Conservation (phyloP, 2,329 filamentous ascomycete species). For the Fonsecaea multimorphosa region DNA sequence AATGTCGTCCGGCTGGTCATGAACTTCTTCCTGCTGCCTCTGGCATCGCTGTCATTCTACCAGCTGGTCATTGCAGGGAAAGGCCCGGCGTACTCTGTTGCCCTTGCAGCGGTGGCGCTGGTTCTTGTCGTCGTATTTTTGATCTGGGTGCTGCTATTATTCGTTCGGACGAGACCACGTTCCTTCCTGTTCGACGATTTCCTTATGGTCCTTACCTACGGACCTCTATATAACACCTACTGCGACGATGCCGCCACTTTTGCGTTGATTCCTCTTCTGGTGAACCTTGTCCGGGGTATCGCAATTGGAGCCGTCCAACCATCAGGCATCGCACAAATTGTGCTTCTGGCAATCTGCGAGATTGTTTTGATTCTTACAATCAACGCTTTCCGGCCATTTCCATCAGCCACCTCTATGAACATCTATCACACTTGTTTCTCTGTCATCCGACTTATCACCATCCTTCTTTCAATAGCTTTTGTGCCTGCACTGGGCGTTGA, state of each 20-base stretch:
- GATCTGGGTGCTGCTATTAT: slow-evolving; percentile 78
- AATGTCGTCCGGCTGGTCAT: slow-evolving; percentile 85
- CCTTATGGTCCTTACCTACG: slow-evolving; percentile 85
- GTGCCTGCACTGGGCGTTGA: slow-evolving; percentile 79
- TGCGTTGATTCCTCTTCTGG: slow-evolving; percentile 81
- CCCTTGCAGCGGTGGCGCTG: slow-evolving; percentile 75
- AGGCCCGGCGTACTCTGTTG: slow-evolving; percentile 74
- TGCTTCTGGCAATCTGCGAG: slow-evolving; percentile 91
- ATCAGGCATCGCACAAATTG: slow-evolving; percentile 89
- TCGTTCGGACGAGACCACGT: slow-evolving; percentile 79
- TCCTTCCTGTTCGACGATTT: slow-evolving; percentile 92
- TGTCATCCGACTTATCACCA: slow-evolving; percentile 73
- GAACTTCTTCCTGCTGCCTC: slow-evolving; percentile 88
- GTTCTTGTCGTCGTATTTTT: slow-evolving; percentile 74
- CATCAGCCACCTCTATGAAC: slow-evolving; percentile 94
- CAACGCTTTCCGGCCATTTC: slow-evolving; percentile 87
- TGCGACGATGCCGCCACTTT: slow-evolving; percentile 91
- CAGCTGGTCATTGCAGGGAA: slow-evolving; percentile 77
- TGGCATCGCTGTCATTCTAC: slow-evolving; percentile 86
- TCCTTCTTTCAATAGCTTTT: slow-evolving; percentile 81
- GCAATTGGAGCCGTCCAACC: slow-evolving; percentile 92
- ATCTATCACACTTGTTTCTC: slow-evolving; percentile 89
- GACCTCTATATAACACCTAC: slow-evolving; percentile 96
- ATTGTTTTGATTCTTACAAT: slow-evolving; percentile 86
- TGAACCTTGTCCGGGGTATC: slow-evolving; percentile 85